These are phyloP conservation scores for Yamadazyma epiphylla DNA, from an alignment of 1,139 yeast species.

Conservation along the genomic window DNA sequence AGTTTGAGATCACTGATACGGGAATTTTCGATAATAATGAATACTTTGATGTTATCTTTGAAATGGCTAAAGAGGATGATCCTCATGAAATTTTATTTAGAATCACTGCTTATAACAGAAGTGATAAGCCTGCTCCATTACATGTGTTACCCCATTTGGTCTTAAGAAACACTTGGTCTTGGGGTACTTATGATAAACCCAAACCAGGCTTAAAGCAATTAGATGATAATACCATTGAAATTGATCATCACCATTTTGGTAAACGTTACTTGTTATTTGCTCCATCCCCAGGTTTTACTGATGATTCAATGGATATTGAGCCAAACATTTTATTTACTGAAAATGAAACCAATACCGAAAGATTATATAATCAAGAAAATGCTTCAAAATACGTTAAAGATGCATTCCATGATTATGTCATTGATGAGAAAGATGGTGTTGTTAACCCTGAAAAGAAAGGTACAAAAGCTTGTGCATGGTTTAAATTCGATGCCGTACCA, in stretches of 20 bases:
- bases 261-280: conserved; percentile 70
- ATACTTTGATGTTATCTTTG: conserved; percentile 87
- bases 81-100: conserved; percentile 85
- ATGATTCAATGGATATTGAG: conserved; percentile 61
- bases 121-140: conserved; percentile 79
- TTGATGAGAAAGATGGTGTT: conserved; percentile 55
- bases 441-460: conserved; percentile 71
- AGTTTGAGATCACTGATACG: conserved; percentile 74
- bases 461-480: conserved; percentile 68
- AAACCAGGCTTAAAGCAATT: conserved; percentile 52
- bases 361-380: conserved; percentile 62
- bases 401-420: conserved; percentile 83
- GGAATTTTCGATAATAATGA: conserved; percentile 74
- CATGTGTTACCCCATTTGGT: conserved; percentile 84
- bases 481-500: conserved; percentile 75
- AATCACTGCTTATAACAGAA: conserved; percentile 86
- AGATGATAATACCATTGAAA: conserved; percentile 48
- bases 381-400: conserved; percentile 67
- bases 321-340: conserved; percentile 81
- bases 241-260: conserved; percentile 73
- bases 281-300: conserved; percentile 79
- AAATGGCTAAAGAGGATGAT: conserved; percentile 85
- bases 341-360: conserved; percentile 76
- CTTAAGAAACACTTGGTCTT: conserved; percentile 90
- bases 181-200: conserved; percentile 63